Conservation (phyloP, 768 basidiomycete species). For the Macrocybe gigantea region DNA sequence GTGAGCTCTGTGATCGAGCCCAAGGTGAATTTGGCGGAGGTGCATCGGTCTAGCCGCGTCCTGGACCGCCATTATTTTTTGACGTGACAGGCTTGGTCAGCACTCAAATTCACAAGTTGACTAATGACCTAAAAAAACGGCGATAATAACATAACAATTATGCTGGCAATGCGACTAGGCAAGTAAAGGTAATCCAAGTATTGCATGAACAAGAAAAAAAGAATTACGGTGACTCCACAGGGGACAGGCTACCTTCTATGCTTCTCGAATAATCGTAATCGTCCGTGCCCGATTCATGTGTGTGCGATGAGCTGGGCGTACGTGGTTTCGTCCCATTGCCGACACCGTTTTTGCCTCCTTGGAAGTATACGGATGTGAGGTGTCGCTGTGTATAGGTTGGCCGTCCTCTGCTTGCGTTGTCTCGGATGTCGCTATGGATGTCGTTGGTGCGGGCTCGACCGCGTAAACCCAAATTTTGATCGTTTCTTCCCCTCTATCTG, state of each 20-base stretch:
- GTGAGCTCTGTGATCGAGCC: neutral
- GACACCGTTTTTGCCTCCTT: conserved; percentile 4
- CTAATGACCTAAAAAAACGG: no score
- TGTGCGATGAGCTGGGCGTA: neutral
- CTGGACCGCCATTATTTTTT: no score
- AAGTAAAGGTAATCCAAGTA: neutral
- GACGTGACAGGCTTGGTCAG: no score
- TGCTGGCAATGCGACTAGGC: neutral
- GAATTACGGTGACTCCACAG: conserved; percentile 27
- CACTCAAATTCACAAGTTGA: no score
- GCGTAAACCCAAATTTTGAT: conserved; percentile 90
- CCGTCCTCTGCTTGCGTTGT: conserved; percentile 1
- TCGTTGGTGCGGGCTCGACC: conserved; percentile 45
- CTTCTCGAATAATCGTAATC: conserved; percentile 19
- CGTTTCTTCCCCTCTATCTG: conserved; percentile 75
- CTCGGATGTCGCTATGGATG: no score
- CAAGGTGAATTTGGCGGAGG: neutral
- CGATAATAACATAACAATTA: no score
- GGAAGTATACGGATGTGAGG: no score
- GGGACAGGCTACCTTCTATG: conserved; percentile 38
- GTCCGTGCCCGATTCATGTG: conserved; percentile 14
- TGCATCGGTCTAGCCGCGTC: no score
- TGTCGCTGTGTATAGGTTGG: no score
- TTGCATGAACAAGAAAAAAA: conserved; percentile 5
- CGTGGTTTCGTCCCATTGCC: conserved; percentile 4